These are phyloP conservation scores for Blastobotrys apis DNA, from an alignment of 1,139 yeast genomes.

Conservation along the genomic window DNA sequence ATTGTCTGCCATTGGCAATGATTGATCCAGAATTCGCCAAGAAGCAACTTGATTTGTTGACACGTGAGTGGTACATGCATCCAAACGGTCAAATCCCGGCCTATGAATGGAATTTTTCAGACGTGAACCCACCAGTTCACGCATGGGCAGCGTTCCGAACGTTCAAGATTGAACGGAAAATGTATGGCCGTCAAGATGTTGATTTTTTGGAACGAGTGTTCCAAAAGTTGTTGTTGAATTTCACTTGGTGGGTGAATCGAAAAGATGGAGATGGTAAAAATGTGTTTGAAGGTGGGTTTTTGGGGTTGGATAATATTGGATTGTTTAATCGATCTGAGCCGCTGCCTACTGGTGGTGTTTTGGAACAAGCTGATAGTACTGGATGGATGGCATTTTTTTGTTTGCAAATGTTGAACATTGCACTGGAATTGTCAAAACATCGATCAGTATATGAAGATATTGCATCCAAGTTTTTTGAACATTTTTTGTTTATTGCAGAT, in stretches of 20 bases:
- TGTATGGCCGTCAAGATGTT: constrained; percentile 78
- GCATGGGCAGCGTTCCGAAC: constrained; percentile 96
- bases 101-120: constrained; percentile 94
- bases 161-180: constrained; percentile 81
- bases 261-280: constrained; percentile 87
- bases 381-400: constrained; percentile 98
- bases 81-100: constrained; percentile 99
- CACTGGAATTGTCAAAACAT: constrained; percentile 82
- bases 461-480: constrained; percentile 94
- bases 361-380: constrained; percentile 95
- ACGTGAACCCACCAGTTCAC: constrained; percentile 96
- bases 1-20: constrained; percentile 91
- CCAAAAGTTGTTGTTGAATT: constrained; percentile 83
- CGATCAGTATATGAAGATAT: constrained; percentile 89
- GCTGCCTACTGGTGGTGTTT: constrained; percentile 84
- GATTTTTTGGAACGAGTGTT: constrained; percentile 86
- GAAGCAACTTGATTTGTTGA: constrained; percentile 77
- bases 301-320: constrained; percentile 93
- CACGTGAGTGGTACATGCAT: constrained; percentile 98
- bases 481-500: constrained; percentile 86
- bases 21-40: constrained; percentile 93
- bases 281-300: constrained; percentile 91
- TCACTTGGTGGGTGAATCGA: constrained; percentile 98
- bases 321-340: constrained; percentile 93
- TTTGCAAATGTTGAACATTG: constrained; percentile 88